phyloP scores from a whole-genome alignment of 441 rosid genomes.

The Gossypium lobatum region DNA sequence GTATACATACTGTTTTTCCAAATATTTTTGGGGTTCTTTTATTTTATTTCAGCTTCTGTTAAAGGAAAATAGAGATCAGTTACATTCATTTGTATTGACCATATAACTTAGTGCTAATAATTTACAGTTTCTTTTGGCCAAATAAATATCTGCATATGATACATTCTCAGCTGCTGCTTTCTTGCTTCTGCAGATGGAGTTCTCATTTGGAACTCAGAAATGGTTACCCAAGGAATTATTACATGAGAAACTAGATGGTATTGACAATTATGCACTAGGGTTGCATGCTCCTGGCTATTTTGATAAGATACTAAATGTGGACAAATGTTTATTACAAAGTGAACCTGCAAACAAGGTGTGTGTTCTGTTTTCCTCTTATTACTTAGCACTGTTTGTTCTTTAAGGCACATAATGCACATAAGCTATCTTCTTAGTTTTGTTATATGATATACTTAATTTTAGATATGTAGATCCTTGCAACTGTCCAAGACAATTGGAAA shows the following conservation, averaged over 20 bases:
- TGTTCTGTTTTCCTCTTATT: slow-evolving; percentile 4
- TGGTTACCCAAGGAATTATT: slow-evolving; percentile 67
- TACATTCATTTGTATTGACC: not conserved
- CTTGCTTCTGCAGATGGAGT: slow-evolving; percentile 65
- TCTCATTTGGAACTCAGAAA: slow-evolving; percentile 72
- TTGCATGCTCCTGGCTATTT: slow-evolving; percentile 88
- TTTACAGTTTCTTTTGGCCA: not conserved
- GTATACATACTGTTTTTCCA: not conserved
- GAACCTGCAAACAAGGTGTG: slow-evolving; percentile 75
- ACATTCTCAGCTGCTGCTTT: slow-evolving; percentile 13
- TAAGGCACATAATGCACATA: not conserved
- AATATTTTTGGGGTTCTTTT: not conserved
- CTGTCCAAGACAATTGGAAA: slow-evolving; percentile 82
- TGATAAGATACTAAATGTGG: slow-evolving; percentile 74
- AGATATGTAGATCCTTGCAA: slow-evolving; percentile 56
- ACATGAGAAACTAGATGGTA: slow-evolving; percentile 47
- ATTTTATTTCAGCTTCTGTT: not conserved
- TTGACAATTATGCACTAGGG: slow-evolving; percentile 58
- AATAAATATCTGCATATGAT: not conserved
- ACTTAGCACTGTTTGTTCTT: not conserved
- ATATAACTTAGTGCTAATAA: not conserved
- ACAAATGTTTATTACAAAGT: slow-evolving; percentile 78
- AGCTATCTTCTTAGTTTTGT: not conserved
- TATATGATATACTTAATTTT: not conserved
- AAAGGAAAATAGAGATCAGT: not conserved